These are phyloP conservation scores for Evansstolkia leycettana DNA, from an alignment of 495 filamentous ascomycete species.

Conservation along the genomic window DNA sequence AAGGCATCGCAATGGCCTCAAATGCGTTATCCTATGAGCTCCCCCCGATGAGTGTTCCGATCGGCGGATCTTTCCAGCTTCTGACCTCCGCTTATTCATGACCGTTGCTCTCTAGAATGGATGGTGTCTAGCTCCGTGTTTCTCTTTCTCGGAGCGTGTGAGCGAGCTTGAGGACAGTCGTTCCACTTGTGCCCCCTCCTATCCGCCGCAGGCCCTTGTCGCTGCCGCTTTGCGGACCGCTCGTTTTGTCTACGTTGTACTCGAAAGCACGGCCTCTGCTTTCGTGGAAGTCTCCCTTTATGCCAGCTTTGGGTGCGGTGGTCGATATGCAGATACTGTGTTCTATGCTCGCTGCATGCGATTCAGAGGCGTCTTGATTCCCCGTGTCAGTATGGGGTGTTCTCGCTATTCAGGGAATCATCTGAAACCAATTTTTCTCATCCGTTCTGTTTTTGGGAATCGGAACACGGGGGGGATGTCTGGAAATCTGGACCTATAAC, in stretches of 20 bases:
- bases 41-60: conserved; percentile 6
- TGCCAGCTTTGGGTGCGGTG: conserved; percentile 4
- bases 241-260: not conserved
- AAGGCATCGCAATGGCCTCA: conserved; percentile 25
- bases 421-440: conserved; percentile 4
- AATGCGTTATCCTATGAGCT: conserved; percentile 31
- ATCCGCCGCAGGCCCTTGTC: conserved; percentile 6
- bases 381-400: conserved; percentile 5
- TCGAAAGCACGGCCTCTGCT: not conserved
- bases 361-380: conserved; percentile 1
- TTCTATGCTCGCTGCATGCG: conserved; percentile 13
- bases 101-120: not conserved
- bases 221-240: not conserved
- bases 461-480: too few species aligned
- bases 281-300: not conserved
- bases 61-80: not conserved
- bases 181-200: conserved; percentile 14
- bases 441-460: not conserved
- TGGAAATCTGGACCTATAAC: too few species aligned
- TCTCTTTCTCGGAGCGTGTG: conserved; percentile 2
- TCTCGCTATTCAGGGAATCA: conserved; percentile 9
- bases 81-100: not conserved
- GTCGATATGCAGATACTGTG: conserved; percentile 8
- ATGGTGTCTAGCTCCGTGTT: too few species aligned
- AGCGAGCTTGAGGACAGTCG: conserved; percentile 9